phyloP scores from a whole-genome alignment of 441 rosid genomes.

The Syzygium malaccense region DNA sequence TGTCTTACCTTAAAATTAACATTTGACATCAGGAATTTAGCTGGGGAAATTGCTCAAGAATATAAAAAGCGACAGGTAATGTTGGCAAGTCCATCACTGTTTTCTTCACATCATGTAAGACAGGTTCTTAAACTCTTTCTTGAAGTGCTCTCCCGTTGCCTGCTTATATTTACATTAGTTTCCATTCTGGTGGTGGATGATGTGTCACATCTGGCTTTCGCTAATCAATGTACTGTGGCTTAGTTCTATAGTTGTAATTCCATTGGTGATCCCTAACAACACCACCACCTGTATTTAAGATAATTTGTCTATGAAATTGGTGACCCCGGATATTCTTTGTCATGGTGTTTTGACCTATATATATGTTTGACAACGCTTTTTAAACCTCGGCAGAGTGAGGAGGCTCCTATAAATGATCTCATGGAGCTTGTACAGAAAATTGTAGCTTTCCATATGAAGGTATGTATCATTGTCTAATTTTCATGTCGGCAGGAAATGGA shows the following conservation, averaged over 20 bases:
- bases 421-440: conserved; percentile 88
- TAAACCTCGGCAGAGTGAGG: conserved; percentile 46
- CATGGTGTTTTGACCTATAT: neutral
- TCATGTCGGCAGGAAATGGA: neutral
- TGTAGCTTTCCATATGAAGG: conserved; percentile 98
- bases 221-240: neutral
- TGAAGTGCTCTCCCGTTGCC: neutral
- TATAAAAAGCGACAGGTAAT: conserved; percentile 67
- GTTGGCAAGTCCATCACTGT: neutral
- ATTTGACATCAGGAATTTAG: conserved; percentile 53
- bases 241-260: neutral
- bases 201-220: neutral
- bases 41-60: conserved; percentile 85
- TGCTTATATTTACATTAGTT: neutral
- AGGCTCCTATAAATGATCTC: conserved; percentile 56
- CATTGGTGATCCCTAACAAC: neutral
- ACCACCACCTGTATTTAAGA: neutral
- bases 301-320: neutral
- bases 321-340: neutral
- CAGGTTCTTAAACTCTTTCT: neutral
- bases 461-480: conserved; percentile 9
- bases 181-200: neutral
- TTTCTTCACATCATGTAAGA: neutral
- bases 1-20: neutral
- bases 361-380: neutral